A percentile compares a stretch with the other conserved stretches of the same genome.
Conservation (phyloP, 2,329 filamentous ascomycete species). For the Exophiala spinifera region DNA sequence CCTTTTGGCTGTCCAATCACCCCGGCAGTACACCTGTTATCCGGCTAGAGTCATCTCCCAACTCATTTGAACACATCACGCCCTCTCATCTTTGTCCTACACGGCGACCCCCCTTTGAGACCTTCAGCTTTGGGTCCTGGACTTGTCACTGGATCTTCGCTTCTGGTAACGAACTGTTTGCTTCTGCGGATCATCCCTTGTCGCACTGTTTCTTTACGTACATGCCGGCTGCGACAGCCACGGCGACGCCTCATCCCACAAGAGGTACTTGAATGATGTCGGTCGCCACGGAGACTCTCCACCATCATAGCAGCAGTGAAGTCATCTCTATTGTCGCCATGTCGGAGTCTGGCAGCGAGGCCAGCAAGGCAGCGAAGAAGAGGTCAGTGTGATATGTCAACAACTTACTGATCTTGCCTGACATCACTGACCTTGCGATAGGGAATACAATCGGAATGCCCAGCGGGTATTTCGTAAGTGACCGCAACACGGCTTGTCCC, state of each 20-base stretch:
- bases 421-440: conserved; percentile 16
- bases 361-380: conserved; percentile 32
- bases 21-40: conserved; percentile 4
- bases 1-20: conserved; percentile 21
- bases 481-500: conserved; percentile 1
- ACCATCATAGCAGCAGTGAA: conserved; percentile 18
- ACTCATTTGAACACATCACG: conserved; percentile 11
- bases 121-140: conserved; percentile 15
- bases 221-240: conserved; percentile 9
- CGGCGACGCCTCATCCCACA: conserved; percentile 8
- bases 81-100: conserved; percentile 5
- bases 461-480: conserved; percentile 45
- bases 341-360: conserved; percentile 32
- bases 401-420: background rate
- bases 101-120: background rate
- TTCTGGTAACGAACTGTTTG: conserved; percentile 9
- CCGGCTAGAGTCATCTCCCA: conserved; percentile 17
- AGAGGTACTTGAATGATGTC: conserved; percentile 30
- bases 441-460: conserved; percentile 42
- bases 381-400: conserved; percentile 17
- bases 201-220: conserved; percentile 20
- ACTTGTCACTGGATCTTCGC: conserved; percentile 11
- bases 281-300: conserved; percentile 26
- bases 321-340: conserved; percentile 24
- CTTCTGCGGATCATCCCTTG: conserved; percentile 22